Evolutionary conservation across 768 basidiomycete genomes (phyloP), one percentile per base, ranked within the genome.

Genomic region (Rhodotorula kratochvilovae): DNA sequence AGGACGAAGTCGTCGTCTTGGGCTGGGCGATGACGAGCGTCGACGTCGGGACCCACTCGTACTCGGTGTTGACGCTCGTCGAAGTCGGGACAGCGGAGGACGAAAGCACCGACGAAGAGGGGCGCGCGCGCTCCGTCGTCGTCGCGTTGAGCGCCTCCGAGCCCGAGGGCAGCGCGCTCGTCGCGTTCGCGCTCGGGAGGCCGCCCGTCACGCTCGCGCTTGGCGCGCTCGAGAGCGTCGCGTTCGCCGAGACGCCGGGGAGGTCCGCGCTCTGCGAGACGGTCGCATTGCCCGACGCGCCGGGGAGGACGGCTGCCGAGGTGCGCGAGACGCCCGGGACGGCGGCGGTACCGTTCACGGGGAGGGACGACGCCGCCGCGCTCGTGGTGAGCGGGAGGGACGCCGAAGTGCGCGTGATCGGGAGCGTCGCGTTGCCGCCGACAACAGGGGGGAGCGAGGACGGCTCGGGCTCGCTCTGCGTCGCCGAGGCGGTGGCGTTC

Each of bases 11-110:
- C 21, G 75, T 77, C 21, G 69, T 66, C 23, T 71, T 39, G 0
- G 68, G 51, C 23, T 61, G 67, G 61, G 73, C 70, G 54, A 72
- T 42, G 13, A 78, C 61, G 46, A 78, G 72, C 15, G 74, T 59
- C 17, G 70, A 70, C 7, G 77, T 76, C 11, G 76, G 77, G 12
- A 78, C 71, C 73, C 73, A 78, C 33, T 70, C 71, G 67, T 71
- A 75, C 39, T 50, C 48, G 60, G 57, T 45, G 46, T n/a, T 60
- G 57, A n/a, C 33, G 57, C 21, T 43, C 29, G 64, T 35, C 48
- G 31, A 39, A 21, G 19, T 53, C 27, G 56, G 7, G 1, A n/a
- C 19, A 1, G 61, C 54, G 5, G 61, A 62, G 16, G 60, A 54
- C 31, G 61, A 63, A 2, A n/a, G n/a, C 42, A n/a, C 12, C 15